Evolutionary conservation across 1,284 basidiomycete species (phyloP).

Genomic region (Rhodotorula sp.): DNA sequence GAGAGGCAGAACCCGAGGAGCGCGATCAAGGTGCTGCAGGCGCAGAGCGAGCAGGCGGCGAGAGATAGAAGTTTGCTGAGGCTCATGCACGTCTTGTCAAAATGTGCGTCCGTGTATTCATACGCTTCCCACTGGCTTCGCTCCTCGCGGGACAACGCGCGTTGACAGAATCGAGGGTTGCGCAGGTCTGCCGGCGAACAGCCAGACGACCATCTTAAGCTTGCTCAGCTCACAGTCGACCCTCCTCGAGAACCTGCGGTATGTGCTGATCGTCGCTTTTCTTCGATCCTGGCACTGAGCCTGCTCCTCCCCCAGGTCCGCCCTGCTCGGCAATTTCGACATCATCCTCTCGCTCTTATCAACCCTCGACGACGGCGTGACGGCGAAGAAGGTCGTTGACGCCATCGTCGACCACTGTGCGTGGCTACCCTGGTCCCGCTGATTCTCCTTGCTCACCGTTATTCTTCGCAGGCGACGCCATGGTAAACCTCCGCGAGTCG

Average conservation of each 20-base stretch:
- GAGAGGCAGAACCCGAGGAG: slow-evolving; percentile 3
- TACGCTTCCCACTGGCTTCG: background rate
- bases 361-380: slow-evolving; percentile 76
- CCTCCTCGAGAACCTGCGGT: slow-evolving; percentile 78
- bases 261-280: slow-evolving; percentile 42
- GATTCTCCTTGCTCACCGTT: background rate
- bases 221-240: slow-evolving; percentile 75
- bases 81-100: slow-evolving; percentile 44
- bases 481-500: slow-evolving; percentile 84
- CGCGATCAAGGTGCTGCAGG: slow-evolving; percentile 33
- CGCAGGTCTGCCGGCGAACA: slow-evolving; percentile 35
- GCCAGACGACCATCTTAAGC: slow-evolving; percentile 68
- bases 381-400: slow-evolving; percentile 82
- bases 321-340: slow-evolving; percentile 71
- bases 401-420: slow-evolving; percentile 80
- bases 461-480: slow-evolving; percentile 65
- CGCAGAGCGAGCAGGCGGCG: slow-evolving; percentile 37
- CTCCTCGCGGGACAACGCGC: too few relatives aligned
- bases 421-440: slow-evolving; percentile 46
- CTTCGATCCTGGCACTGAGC: background rate
- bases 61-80: slow-evolving; percentile 41
- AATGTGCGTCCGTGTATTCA: slow-evolving; percentile 12
- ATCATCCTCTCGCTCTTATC: slow-evolving; percentile 84
- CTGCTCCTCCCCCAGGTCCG: slow-evolving; percentile 25
- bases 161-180: background rate